Conservation (phyloP, 176 grass and related monocot genomes). For the Triticum monococcum region DNA sequence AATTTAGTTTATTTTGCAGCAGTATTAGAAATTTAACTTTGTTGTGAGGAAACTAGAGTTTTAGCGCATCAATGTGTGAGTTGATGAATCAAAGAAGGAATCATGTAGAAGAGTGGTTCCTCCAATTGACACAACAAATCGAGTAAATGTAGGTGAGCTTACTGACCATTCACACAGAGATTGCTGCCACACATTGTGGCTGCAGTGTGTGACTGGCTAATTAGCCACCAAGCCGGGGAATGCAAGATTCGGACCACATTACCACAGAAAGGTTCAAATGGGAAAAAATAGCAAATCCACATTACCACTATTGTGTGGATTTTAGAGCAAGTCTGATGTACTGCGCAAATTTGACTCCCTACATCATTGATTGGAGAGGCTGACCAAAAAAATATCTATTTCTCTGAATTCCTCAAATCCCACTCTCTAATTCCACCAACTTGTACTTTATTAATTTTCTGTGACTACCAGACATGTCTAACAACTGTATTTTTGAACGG, state of each 20-base stretch:
- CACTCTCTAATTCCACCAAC: background rate
- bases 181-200: slow-evolving; percentile 7
- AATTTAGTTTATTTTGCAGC: background rate
- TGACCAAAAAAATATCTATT: background rate
- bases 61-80: slow-evolving; percentile 20
- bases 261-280: background rate
- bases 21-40: background rate
- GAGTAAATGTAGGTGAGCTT: slow-evolving; percentile 45
- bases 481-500: background rate
- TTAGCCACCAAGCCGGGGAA: slow-evolving; percentile 40
- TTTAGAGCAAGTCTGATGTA: background rate
- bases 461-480: background rate
- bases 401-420: background rate
- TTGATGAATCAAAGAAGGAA: slow-evolving; percentile 25
- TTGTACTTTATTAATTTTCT: background rate
- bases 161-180: slow-evolving; percentile 65
- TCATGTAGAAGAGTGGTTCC: slow-evolving; percentile 6
- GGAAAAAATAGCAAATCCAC: background rate
- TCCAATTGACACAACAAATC: slow-evolving; percentile 36
- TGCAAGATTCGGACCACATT: background rate
- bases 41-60: background rate
- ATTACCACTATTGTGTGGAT: background rate
- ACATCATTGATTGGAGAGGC: background rate
- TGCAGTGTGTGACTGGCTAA: slow-evolving; percentile 57
- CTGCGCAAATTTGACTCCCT: background rate